These are phyloP conservation scores for Tylopilus vinaceipallidus DNA, from an alignment of 768 basidiomycete genomes.

Conservation along the genomic window DNA sequence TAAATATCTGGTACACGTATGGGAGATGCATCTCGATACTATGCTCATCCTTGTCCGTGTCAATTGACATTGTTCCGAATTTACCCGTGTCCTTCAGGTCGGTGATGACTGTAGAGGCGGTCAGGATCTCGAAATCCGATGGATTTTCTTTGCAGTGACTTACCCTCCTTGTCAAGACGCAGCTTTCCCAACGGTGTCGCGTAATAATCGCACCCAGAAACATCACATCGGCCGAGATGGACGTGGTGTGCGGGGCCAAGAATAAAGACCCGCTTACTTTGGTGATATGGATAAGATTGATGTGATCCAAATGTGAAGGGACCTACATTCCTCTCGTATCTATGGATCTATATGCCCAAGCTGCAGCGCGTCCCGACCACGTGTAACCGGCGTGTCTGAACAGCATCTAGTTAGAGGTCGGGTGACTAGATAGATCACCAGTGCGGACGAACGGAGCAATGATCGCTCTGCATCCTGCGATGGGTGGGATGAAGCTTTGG, in stretches of 20 bases:
- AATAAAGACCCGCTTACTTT: conserved; percentile 88
- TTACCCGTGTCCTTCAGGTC: conserved; percentile 26
- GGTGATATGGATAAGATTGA: conserved; percentile 8
- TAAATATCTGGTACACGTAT: conserved; percentile 81
- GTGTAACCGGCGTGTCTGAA: conserved; percentile 91
- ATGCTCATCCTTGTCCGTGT: conserved; percentile 90
- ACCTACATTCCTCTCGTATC: conserved; percentile 79
- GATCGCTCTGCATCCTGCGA: conserved; percentile 76
- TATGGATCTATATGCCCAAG: conserved; percentile 93
- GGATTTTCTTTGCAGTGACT: conserved; percentile 25
- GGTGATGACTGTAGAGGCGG: conserved; percentile 11
- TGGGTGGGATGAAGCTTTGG: conserved; percentile 59
- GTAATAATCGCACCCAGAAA: conserved; percentile 76
- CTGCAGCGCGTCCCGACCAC: conserved; percentile 91
- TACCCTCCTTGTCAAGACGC: conserved; percentile 77
- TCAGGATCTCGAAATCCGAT: conserved; percentile 7
- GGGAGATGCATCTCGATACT: conserved; percentile 98
- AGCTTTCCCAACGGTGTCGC: conserved; percentile 84
- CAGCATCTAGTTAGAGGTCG: conserved; percentile 8
- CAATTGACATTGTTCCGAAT: conserved; percentile 64
- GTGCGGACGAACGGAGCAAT: conserved; percentile 80
- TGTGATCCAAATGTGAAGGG: not conserved
- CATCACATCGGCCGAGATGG: conserved; percentile 82
- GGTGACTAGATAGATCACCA: not conserved
- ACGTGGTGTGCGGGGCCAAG: conserved; percentile 95